phyloP scores from a whole-genome alignment of 2,329 filamentous ascomycete species.

The Lithohypha guttulata region DNA sequence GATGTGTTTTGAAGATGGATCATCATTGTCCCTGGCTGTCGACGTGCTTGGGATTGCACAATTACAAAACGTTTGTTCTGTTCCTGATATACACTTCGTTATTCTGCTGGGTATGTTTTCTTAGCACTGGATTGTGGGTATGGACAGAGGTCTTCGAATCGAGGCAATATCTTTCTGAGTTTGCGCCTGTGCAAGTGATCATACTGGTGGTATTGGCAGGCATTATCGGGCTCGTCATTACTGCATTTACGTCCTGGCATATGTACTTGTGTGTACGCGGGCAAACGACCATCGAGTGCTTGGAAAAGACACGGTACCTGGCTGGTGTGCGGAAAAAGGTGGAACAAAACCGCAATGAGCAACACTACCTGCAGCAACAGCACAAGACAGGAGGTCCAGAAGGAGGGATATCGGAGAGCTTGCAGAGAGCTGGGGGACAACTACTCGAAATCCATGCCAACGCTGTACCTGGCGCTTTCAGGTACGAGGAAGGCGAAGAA shows the following conservation, averaged over 20 bases:
- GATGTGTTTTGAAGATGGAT: constrained; percentile 98
- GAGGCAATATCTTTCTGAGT: constrained; percentile 54
- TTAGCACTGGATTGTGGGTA: constrained; percentile 68
- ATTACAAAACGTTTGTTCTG: constrained; percentile 90
- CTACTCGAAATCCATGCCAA: constrained; percentile 74
- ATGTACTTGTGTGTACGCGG: constrained; percentile 66
- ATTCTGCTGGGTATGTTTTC: constrained; percentile 74
- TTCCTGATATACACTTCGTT: constrained; percentile 83
- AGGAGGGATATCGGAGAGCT: constrained; percentile 25
- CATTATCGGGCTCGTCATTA: constrained; percentile 81
- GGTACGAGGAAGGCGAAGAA: constrained; percentile 70
- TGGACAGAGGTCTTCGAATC: constrained; percentile 70
- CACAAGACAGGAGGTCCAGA: constrained; percentile 35
- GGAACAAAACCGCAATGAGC: constrained; percentile 50
- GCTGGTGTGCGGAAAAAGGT: constrained; percentile 64
- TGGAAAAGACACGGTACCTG: constrained; percentile 92
- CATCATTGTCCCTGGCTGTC: constrained; percentile 98
- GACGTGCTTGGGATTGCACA: constrained; percentile 83
- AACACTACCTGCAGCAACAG: constrained; percentile 30
- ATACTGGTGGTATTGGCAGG: constrained; percentile 76
- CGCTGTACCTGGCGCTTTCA: constrained; percentile 65
- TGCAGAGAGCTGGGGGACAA: constrained; percentile 58
- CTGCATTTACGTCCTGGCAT: constrained; percentile 87
- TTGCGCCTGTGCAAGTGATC: constrained; percentile 84
- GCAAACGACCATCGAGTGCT: constrained; percentile 88